A percentile compares a stretch with the other conserved stretches of the same genome.
These are phyloP conservation scores for Phytophthora colocasiae DNA, from an alignment of 352 stramenopile genomes.

Conservation along the genomic window DNA sequence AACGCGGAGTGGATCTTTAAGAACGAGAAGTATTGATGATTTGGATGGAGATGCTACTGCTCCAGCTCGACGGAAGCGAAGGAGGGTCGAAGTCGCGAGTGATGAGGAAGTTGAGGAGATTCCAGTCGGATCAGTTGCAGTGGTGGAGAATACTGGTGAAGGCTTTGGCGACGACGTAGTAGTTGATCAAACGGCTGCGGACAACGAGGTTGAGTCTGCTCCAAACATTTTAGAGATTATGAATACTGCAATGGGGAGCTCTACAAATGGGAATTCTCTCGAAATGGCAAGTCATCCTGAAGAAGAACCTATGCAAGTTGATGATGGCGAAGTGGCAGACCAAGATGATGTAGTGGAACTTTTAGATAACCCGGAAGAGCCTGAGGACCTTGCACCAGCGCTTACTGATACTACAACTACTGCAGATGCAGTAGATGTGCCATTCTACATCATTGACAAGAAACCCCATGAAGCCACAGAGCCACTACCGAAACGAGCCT, in stretches of 20 bases:
- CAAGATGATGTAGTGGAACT: constrained; percentile 11
- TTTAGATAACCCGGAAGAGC: constrained; percentile 3
- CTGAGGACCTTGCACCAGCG: not conserved
- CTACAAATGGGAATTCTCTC: constrained; percentile 31
- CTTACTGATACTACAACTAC: not conserved
- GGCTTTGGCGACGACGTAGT: constrained; percentile 18
- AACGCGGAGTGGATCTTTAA: constrained; percentile 6
- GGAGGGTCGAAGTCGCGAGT: constrained; percentile 13
- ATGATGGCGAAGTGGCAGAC: constrained; percentile 34
- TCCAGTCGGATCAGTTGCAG: constrained; percentile 15
- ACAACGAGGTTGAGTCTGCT: constrained; percentile 17
- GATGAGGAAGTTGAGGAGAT: constrained; percentile 18
- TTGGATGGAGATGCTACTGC: constrained; percentile 10
- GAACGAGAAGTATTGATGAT: constrained; percentile 21
- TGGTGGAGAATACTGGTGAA: constrained; percentile 25
- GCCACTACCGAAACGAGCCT: constrained; percentile 53
- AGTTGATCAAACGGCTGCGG: constrained; percentile 17
- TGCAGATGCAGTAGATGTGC: constrained; percentile 4
- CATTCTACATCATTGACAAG: constrained; percentile 64
- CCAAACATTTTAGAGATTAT: constrained; percentile 44
- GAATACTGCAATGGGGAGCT: constrained; percentile 16
- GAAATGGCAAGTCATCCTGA: constrained; percentile 48
- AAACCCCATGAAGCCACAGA: constrained; percentile 32
- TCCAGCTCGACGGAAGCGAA: constrained; percentile 32
- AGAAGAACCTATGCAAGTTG: constrained; percentile 39